Percentiles rank a stretch among this genome's conserved stretches.
phyloP scores from a whole-genome alignment of 2,329 filamentous ascomycete genomes.

The Xylariaceae sp. region DNA sequence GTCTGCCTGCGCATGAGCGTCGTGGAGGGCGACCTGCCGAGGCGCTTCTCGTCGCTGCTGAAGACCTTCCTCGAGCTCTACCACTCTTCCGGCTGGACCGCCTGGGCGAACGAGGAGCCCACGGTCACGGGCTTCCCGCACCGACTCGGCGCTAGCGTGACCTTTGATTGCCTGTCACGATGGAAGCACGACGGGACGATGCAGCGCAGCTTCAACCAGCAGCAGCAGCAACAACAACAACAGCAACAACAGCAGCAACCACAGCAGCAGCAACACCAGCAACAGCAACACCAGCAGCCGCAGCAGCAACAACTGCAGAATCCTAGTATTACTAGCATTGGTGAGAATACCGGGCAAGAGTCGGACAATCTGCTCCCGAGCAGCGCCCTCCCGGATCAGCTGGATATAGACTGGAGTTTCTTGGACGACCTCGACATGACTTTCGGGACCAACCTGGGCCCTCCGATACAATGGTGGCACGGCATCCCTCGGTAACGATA shows the following conservation, averaged over 20 bases:
- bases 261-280: conserved; percentile 8
- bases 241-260: conserved; percentile 10
- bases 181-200: conserved; percentile 35
- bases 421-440: conserved; percentile 32
- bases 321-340: no score
- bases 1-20: conserved; percentile 40
- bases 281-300: conserved; percentile 2
- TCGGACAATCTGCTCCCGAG: conserved; percentile 8
- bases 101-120: conserved; percentile 36
- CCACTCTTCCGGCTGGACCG: conserved; percentile 28
- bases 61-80: conserved; percentile 42
- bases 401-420: conserved; percentile 31
- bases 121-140: conserved; percentile 39
- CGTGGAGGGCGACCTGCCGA: conserved; percentile 44
- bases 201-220: conserved; percentile 3
- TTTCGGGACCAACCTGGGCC: conserved; percentile 14
- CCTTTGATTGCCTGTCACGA: conserved; percentile 44
- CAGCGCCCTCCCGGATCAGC: conserved; percentile 13
- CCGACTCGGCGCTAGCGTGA: conserved; percentile 44
- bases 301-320: conserved; percentile 13
- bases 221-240: conserved; percentile 11
- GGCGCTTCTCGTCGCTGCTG: conserved; percentile 40
- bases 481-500: no score
- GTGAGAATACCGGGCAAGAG: conserved; percentile 11
- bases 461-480: conserved; percentile 12